Evolutionary conservation across 1,284 basidiomycete species (phyloP).

Genomic region (Schizophyllum commune): DNA sequence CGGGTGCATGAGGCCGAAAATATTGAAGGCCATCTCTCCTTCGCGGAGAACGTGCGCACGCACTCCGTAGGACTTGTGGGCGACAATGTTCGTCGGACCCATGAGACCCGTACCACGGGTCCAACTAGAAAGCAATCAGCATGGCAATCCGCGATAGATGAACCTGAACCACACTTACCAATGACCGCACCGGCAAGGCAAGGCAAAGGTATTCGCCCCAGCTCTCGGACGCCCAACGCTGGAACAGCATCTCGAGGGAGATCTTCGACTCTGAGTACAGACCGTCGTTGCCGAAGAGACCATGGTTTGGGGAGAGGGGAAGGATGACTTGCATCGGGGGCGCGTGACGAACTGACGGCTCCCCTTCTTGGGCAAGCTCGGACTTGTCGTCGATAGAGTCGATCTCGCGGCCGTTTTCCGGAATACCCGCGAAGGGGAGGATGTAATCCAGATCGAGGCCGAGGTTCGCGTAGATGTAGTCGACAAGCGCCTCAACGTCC

Average conservation of each 20-base stretch:
- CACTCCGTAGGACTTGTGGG: slow-evolving; percentile 90
- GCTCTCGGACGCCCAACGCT: slow-evolving; percentile 96
- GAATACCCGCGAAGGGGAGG: slow-evolving; percentile 95
- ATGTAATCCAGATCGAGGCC: slow-evolving; percentile 97
- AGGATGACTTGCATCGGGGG: slow-evolving; percentile 96
- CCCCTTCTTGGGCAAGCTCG: slow-evolving; percentile 97
- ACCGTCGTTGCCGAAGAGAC: slow-evolving; percentile 96
- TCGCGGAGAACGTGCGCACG: slow-evolving; percentile 97
- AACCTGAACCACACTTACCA: slow-evolving; percentile 52
- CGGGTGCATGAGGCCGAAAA: slow-evolving; percentile 97
- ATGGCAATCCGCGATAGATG: slow-evolving; percentile 10
- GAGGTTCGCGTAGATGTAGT: slow-evolving; percentile 95
- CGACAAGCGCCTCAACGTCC: slow-evolving; percentile 94
- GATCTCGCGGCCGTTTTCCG: slow-evolving; percentile 97
- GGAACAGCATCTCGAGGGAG: slow-evolving; percentile 94
- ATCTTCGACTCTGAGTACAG: slow-evolving; percentile 99
- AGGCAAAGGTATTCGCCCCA: slow-evolving; percentile 99
- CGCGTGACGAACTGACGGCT: slow-evolving; percentile 94
- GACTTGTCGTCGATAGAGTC: slow-evolving; percentile 96
- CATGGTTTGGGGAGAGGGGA: slow-evolving; percentile 96
- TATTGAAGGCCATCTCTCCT: slow-evolving; percentile 99
- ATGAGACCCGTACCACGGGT: slow-evolving; percentile 98
- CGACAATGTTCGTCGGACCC: slow-evolving; percentile 92
- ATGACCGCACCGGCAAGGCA: slow-evolving; percentile 98
- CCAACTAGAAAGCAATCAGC: slow-evolving; percentile 49